Conservation (phyloP, 192 early-diverging fungal species). For the Coemansia aciculifera region DNA sequence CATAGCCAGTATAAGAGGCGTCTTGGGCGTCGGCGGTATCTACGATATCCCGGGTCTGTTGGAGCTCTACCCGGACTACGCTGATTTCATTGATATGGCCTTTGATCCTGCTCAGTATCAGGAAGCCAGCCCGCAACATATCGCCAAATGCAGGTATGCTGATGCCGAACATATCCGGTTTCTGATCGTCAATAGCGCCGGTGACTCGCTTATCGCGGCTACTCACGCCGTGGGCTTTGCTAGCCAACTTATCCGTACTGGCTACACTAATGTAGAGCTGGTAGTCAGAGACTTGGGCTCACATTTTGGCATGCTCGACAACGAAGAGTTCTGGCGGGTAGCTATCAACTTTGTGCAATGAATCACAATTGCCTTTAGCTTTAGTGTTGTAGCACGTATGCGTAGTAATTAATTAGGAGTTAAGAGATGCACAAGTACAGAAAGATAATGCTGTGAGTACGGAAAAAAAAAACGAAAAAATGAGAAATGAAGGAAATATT, state of each 20-base stretch:
- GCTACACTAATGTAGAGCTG: conserved; percentile 28
- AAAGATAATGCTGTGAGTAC: neutral
- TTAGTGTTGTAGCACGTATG: neutral
- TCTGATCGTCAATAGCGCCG: conserved; percentile 62
- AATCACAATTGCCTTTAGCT: neutral
- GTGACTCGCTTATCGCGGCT: conserved; percentile 70
- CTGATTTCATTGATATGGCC: conserved; percentile 70
- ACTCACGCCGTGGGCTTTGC: conserved; percentile 55
- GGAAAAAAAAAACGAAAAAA: neutral
- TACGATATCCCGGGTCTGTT: conserved; percentile 75
- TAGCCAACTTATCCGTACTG: conserved; percentile 13
- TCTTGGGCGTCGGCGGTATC: conserved; percentile 80
- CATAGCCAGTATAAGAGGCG: conserved; percentile 53
- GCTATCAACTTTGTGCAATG: conserved; percentile 23
- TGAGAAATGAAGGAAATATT: neutral
- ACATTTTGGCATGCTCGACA: conserved; percentile 26
- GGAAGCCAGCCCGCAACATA: conserved; percentile 21
- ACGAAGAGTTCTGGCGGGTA: conserved; percentile 32
- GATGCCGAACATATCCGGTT: conserved; percentile 52
- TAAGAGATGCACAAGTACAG: neutral
- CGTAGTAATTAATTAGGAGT: neutral
- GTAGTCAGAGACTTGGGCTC: conserved; percentile 23
- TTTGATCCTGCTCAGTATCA: conserved; percentile 54
- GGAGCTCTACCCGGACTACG: conserved; percentile 63
- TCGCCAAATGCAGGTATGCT: neutral